phyloP scores from a whole-genome alignment of 2,329 filamentous ascomycete genomes.

The Penicillium nordicum region DNA sequence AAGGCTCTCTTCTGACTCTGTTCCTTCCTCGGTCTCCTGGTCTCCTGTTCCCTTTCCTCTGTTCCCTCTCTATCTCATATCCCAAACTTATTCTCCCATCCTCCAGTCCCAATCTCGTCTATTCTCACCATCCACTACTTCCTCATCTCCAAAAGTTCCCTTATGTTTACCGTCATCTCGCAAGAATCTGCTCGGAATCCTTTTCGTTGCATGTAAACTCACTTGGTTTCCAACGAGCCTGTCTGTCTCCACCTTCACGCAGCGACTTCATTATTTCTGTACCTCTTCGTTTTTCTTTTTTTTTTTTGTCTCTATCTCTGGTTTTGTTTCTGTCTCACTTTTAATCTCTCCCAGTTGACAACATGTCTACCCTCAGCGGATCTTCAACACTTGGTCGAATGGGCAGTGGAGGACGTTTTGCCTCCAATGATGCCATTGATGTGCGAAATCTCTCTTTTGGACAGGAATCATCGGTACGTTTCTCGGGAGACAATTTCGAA shows the following conservation, averaged over 20 bases:
- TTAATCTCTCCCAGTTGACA: constrained; percentile 1
- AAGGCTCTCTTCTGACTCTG: neutral
- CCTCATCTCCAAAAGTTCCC: constrained; percentile 14
- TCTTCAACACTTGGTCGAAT: constrained; percentile 27
- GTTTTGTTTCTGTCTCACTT: neutral
- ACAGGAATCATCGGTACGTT: constrained; percentile 29
- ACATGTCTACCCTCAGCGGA: constrained; percentile 30
- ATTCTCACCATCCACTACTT: neutral
- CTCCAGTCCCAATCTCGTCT: constrained; percentile 4
- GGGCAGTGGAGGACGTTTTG: constrained; percentile 17
- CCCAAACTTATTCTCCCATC: constrained; percentile 28
- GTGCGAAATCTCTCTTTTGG: constrained; percentile 19
- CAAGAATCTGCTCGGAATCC: constrained; percentile 19
- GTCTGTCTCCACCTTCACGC: constrained; percentile 6
- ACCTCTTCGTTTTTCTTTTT: constrained; percentile 2
- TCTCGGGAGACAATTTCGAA: neutral
- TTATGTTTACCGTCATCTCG: constrained; percentile 22
- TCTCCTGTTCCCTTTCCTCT: neutral
- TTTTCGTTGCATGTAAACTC: constrained; percentile 25
- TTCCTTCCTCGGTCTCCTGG: neutral
- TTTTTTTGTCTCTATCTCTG: neutral
- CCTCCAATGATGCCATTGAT: constrained; percentile 21
- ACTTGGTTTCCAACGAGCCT: constrained; percentile 17
- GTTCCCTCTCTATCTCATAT: constrained; percentile 1
- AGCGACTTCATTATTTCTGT: constrained; percentile 1